Base-by-base conservation (phyloP, 805 yeast genomes). In the Candida ascalaphidarum region DNA sequence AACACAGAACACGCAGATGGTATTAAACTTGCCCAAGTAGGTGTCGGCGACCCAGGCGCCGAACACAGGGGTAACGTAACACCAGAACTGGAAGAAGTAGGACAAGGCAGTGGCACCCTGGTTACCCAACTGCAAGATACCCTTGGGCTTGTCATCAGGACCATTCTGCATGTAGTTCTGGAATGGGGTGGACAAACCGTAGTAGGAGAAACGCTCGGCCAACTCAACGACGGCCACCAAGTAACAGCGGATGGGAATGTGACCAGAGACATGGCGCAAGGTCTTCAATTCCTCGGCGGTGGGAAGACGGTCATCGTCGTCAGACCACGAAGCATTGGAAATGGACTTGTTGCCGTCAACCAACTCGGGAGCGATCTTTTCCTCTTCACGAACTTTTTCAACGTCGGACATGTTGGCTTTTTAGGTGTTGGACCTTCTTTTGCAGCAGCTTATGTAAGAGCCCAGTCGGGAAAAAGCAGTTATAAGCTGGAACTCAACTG, bases 21-120 rank as follows among this genome's bases (percentile, higher is more conserved):
- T 77, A 40, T 68, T 73, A 58, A 67, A 75, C 49, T 80, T 77
- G 34, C 92, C 92, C 62, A 72, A 69, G 53, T 61, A 75, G 37
- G 81, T 74, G 54, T 82, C 94, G 30, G 92, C 76, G 16, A 81
- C 42, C 54, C 75, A 71, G 30, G 85, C 92, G 41, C 86, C 88
- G 32, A 77, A 62, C 30, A 82, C 62, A 17, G 94, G 94, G 24
- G 89, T 79, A 26, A 81, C 64, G 51, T 81, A 82, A 48, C 86
- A 78, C 81, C 86, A 78, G 50, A 82, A 82, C 48, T 79, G 84
- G 65, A 81, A 75, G 44, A 81, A 74, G 50, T 80, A 74, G 11
- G 82, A 70, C 36, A 81, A 63, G 18, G 81, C 86, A 21, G 81
- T 75, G 17, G 92, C 84, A 38, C 75, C 72, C 33, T 65, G 65